Evolutionary conservation across 1,284 basidiomycete genomes (phyloP), one percentile per base, ranked within the genome.

Genomic region (Xerocomus amazonicus): DNA sequence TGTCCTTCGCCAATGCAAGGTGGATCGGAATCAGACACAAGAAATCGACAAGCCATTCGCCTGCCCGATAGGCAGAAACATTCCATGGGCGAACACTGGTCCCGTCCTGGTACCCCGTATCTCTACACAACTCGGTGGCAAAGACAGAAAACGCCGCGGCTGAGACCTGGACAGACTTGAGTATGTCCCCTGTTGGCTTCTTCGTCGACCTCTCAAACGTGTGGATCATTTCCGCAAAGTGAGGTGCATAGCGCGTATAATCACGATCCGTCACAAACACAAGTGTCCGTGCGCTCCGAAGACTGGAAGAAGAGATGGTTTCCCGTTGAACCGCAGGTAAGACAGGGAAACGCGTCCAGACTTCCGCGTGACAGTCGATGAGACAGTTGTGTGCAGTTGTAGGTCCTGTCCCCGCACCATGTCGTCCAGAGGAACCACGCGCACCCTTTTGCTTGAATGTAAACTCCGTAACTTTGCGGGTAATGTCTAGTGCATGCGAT

Each of bases 11-110:
- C 29, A 84, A 59, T 0, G 80, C 80, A 29, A 84, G 69, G 37
- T 83, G 83, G 19, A 84, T 81, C 0, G 82, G 82, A 45, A 84
- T 83, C 27, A 84, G 66, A 48, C 83, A 84, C 1, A 84, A 55
- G 7, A 84, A 59, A 12, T 83, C 76, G 1, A 79, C 80, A 1
- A 84, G 60, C 83, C 83, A 84, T 62, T 84, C 80, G 19, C 82
- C 81, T 0, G 70, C 68, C n/a, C 63, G 66, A 57, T 76, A 75
- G 9, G 57, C 54, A 5, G 75, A 78, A 4, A 73, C 52, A 7
- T 65, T 54, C 64, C 63, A 66, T 8, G 26, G 27, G 8, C 23
- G 48, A 39, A n/a, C 36, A 23, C 7, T 37, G 5, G 34, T 35
- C n/a, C 40, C 5, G 28, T 40, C 43, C 10, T 26, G 16, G 14